phyloP scores from a whole-genome alignment of 305 asterid genomes.

The Ajuga reptans region DNA sequence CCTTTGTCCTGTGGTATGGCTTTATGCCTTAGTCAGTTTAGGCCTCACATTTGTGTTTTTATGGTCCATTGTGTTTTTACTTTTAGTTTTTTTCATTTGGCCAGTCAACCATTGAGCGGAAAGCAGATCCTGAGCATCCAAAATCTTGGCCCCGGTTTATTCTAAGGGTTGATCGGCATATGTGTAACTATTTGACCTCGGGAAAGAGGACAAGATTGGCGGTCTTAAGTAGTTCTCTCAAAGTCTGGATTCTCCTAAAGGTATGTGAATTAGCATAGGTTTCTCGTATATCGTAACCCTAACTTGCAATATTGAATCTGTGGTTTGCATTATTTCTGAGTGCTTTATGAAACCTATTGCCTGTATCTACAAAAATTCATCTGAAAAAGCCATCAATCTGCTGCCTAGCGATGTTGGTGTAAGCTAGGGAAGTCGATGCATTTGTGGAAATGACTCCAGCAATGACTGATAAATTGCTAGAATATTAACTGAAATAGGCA shows the following conservation, averaged over 20 bases:
- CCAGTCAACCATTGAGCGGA: constrained; percentile 66
- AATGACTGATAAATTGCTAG: neutral
- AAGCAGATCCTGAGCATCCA: constrained; percentile 65
- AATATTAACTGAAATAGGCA: neutral
- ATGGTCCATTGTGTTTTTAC: constrained; percentile 1
- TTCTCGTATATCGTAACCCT: neutral
- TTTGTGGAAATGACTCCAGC: neutral
- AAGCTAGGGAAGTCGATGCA: neutral
- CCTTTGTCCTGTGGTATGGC: neutral
- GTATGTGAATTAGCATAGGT: constrained; percentile 30
- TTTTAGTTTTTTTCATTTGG: constrained; percentile 20
- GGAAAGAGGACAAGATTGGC: constrained; percentile 90
- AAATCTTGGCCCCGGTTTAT: constrained; percentile 86
- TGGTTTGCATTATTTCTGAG: neutral
- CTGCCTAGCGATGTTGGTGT: neutral
- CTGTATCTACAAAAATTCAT: neutral
- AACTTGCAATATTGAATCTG: neutral
- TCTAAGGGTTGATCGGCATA: constrained; percentile 79
- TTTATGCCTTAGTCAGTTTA: neutral
- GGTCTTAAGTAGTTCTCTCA: constrained; percentile 84
- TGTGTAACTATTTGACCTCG: constrained; percentile 83
- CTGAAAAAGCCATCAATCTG: neutral
- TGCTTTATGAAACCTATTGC: neutral
- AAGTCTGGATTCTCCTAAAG: constrained; percentile 95
- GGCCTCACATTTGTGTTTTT: constrained; percentile 5